Evolutionary conservation across 345 rosid species (phyloP).

Genomic region (Sisymbrium irio): DNA sequence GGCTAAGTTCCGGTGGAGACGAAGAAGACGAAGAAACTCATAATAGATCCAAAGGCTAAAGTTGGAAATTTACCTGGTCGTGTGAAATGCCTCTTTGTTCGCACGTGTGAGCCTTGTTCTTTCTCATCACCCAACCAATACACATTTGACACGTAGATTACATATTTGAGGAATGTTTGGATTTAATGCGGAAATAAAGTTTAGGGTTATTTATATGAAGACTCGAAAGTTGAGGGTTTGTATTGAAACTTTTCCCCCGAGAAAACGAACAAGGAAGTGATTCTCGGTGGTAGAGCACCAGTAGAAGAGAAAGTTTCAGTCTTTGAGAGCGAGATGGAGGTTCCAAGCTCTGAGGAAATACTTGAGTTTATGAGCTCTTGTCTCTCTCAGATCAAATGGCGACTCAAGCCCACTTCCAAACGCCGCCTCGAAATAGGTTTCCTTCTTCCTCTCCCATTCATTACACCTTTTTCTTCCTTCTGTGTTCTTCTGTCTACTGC

Average conservation of each 20-base stretch:
- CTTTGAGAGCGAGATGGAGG: conserved; percentile 26
- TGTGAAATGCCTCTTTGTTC: conserved; percentile 12
- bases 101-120: conserved; percentile 19
- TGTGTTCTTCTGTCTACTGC: not conserved
- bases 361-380: conserved; percentile 47
- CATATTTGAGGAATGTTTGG: too few species aligned
- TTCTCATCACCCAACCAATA: conserved; percentile 3
- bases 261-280: conserved; percentile 2
- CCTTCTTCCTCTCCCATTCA: not conserved
- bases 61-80: not conserved
- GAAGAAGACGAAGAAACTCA: not conserved
- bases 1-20: conserved; percentile 19
- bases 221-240: not conserved
- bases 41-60: not conserved
- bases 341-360: conserved; percentile 44
- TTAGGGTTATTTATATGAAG: not conserved
- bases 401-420: conserved; percentile 55
- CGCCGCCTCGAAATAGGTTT: conserved; percentile 74
- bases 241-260: not conserved
- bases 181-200: not conserved
- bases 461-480: not conserved
- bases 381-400: conserved; percentile 66
- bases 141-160: not conserved
- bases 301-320: conserved; percentile 2
- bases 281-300: not conserved